Percentiles rank a stretch among this genome's conserved stretches.
These are phyloP conservation scores for Trichoderma breve DNA, from an alignment of 2,329 filamentous ascomycete species.

Conservation along the genomic window DNA sequence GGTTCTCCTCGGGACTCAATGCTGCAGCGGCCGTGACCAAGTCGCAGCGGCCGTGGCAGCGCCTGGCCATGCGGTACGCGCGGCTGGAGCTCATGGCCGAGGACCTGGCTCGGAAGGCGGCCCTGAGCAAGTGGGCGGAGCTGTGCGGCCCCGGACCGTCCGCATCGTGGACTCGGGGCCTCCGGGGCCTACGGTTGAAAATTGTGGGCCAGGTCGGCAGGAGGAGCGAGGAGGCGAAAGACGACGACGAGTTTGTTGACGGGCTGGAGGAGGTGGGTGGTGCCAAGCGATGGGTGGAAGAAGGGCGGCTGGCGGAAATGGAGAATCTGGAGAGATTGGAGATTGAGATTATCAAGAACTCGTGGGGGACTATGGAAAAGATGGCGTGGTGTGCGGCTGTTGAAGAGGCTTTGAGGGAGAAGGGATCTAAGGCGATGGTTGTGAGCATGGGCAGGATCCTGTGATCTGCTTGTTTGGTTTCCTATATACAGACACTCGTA, in stretches of 20 bases:
- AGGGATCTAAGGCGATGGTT: slow-evolving; percentile 23
- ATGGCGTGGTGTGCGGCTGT: slow-evolving; percentile 37
- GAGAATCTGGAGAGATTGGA: slow-evolving; percentile 37
- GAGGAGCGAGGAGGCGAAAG: slow-evolving; percentile 20
- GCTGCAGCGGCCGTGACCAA: slow-evolving; percentile 40
- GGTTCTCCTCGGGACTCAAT: slow-evolving; percentile 45
- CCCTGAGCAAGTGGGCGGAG: slow-evolving; percentile 35
- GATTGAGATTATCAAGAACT: slow-evolving; percentile 38
- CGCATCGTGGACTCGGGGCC: slow-evolving; percentile 32
- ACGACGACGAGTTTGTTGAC: slow-evolving; percentile 2
- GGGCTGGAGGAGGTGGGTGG: slow-evolving; percentile 22
- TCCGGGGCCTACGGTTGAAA: slow-evolving; percentile 42
- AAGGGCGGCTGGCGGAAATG: slow-evolving; percentile 35
- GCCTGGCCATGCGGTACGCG: slow-evolving; percentile 38
- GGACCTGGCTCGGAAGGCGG: slow-evolving; percentile 34
- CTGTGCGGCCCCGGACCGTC: slow-evolving; percentile 31
- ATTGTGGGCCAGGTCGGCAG: slow-evolving; percentile 32
- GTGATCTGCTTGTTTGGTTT: neutral
- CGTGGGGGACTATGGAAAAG: slow-evolving; percentile 34
- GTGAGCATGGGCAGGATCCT: slow-evolving; percentile 29
- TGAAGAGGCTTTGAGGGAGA: slow-evolving; percentile 29
- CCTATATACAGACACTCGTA: neutral
- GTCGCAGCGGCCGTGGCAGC: slow-evolving; percentile 42
- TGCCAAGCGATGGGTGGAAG: slow-evolving; percentile 25
- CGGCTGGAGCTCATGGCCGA: slow-evolving; percentile 41